Evolutionary conservation across 2,329 filamentous ascomycete genomes (phyloP), one percentile per base, ranked within the genome.

Genomic region (Parastagonospora nodorum): DNA sequence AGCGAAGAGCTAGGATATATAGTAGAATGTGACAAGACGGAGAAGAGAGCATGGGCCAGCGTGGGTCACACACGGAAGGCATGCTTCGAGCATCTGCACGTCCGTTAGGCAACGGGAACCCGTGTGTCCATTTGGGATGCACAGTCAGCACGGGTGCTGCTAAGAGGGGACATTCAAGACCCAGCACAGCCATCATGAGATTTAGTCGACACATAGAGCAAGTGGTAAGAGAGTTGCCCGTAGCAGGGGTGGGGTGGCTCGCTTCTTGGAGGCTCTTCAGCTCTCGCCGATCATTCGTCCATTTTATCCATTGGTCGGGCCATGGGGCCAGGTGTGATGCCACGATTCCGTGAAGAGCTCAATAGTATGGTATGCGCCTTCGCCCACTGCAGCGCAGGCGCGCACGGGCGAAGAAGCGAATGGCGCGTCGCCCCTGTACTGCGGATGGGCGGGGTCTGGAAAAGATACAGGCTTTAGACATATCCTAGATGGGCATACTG

Each of bases 121-220:
- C 57, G 60, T 61, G 55, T 66, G 63, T 65, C 66, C 62, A 63
- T 64, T 65, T 53, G 57, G 45, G 57, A 60, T 68, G 61, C 63
- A 66, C 63, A 70, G 67, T 73, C 61, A 71, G 71, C 70, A 37
- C 60, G 61, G 64, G 57, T 57, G 55, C 53, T 60, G 47, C 61
- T 67, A 58, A 56, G 51, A 63, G 61, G 63, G 64, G 67, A 60
- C 50, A 57, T 55, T 57, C 54, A 47, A 63, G 57, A 53, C 60
- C 55, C 63, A 71, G 64, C 67, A 72, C 66, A 72, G 69, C 69
- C 68, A 65, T 69, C 58, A 60, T 63, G 58, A 58, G 63, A 54
- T 55, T 58, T 65, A 64, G 61, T 64, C 46, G 57, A 58, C 53
- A 48, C 51, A 53, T 55, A 55, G 55, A 58, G 53, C 58, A 61